Base-by-base conservation (phyloP, 495 filamentous ascomycete species). In the Penicillium dipodomyicola region DNA sequence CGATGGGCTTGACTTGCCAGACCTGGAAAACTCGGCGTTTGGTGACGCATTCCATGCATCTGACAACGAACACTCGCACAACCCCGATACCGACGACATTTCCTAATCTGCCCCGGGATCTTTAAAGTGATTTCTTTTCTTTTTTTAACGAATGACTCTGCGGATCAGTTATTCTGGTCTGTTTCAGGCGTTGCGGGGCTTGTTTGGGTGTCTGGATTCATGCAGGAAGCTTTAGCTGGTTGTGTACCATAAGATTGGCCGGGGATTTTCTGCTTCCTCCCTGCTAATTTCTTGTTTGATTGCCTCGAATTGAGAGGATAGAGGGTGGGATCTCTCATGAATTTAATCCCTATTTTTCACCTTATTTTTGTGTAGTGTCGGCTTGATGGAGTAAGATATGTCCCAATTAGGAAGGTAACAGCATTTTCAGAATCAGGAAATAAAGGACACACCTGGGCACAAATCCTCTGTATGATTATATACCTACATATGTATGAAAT, bases 31-130 rank as follows among this genome's bases (percentile, higher is more conserved):
- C 56, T 82, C 78, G 37, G 83, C 82, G 14, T 87, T 87, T 69
- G 83, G 81, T 8, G 82, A 86, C 52, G 82, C 84, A 2, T 82
- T 85, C 67, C 82, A 84, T 53, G 80, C 77, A 22, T 83, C 82
- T 33, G 80, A 84, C 57, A 75, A 80, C 56, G 75, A 78, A 54
- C 69, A 75, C 55, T 71, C 68, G 11, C 74, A 76, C 57, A 66
- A 77, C 55, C 74, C 68, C 12, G 73, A 79, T 37, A 63, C 69
- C 1, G 76, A 79, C 42, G 76, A 78, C 15, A 77, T 78, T 67
- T 68, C 73, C 17, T 75, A 65, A 49, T 35, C 11, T 47, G 40
- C 20, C 5, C n/a, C 30, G 8, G 20, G 37, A 50, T 20, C 17
- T 44, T 41, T 25, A 6, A 25, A 25, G 23, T 5, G 23, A 0